Conservation (phyloP, 2,329 filamentous ascomycete species). For the Cordyceps cateniannulata region DNA sequence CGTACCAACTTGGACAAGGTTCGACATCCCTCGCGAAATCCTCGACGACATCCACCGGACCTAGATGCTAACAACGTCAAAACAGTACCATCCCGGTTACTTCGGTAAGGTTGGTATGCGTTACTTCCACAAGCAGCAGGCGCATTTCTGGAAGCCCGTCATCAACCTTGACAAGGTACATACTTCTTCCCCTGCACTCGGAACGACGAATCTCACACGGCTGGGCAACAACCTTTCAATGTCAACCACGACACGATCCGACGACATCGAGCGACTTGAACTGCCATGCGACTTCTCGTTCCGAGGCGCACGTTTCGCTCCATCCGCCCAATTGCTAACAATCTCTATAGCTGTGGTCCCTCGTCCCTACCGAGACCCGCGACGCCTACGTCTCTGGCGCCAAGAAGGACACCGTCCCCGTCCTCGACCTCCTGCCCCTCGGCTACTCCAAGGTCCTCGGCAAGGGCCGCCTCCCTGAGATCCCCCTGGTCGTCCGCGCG, state of each 20-base stretch:
- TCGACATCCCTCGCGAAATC: conserved; percentile 44
- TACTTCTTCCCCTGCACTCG: conserved; percentile 14
- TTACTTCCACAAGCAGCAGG: conserved; percentile 93
- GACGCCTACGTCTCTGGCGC: conserved; percentile 78
- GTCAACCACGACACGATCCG: not conserved
- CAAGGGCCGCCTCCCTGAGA: conserved; percentile 90
- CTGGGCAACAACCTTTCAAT: not conserved
- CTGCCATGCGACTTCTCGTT: not conserved
- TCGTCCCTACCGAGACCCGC: conserved; percentile 87
- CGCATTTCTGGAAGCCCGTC: conserved; percentile 97
- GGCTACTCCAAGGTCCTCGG: conserved; percentile 99
- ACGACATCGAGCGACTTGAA: not conserved
- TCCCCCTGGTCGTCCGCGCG: conserved; percentile 91
- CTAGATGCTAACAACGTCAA: conserved; percentile 22
- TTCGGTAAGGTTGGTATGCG: conserved; percentile 96
- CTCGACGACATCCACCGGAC: conserved; percentile 1
- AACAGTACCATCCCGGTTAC: conserved; percentile 94
- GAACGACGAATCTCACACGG: conserved; percentile 3
- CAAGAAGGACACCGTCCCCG: conserved; percentile 87
- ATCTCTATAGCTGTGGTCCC: conserved; percentile 72
- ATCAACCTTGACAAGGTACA: conserved; percentile 97
- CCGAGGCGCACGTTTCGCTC: not conserved
- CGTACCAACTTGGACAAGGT: conserved; percentile 61
- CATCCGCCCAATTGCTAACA: not conserved
- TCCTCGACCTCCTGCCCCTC: conserved; percentile 94